Evolutionary conservation across 805 yeast species (phyloP), one percentile per base, ranked within the genome.

Genomic region (Sugiyamaella americana): DNA sequence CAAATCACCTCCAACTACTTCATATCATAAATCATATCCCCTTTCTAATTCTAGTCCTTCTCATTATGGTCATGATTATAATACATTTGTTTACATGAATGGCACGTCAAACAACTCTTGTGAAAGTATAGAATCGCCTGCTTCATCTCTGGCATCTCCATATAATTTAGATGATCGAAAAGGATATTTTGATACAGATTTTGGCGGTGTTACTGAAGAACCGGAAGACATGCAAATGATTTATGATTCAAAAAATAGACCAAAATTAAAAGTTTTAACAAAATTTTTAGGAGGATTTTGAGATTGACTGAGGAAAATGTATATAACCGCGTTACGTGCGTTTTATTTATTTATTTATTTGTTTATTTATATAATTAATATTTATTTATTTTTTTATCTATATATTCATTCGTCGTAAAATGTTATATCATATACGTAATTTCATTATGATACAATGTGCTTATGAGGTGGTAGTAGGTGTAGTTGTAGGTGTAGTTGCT

Each of bases 271-370:
- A 3, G 39, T 49, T 11, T 43, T 49, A 11, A 49, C 52, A 5
- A 49, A 30, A 2, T 49, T 49, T 32, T 40, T 34, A 3, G 52
- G 52, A 22, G 50, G 52, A 20, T 44, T 47, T 43, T 47, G 37
- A 35, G 18, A 13, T 6, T 10, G 10, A 6, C 37, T 35, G 37
- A 26, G n/a, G n/a, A n/a, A n/a, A n/a, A n/a, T n/a, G n/a, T n/a
- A n/a, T n/a, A n/a, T n/a, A n/a, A n/a, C n/a, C n/a, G n/a, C n/a
- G n/a, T n/a, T n/a, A n/a, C n/a, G n/a, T n/a, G n/a, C 13, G 11
- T n/a, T 16, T 13, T 13, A 16, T 20, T 17, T 17, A 37, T 20
- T 37, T 18, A 20, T 37, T 17, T 37, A n/a, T n/a, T n/a, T n/a
- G n/a, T n/a, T n/a, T n/a, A n/a, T n/a, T 17, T 40, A 23, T 40